These are phyloP conservation scores for Mangifera indica DNA, from an alignment of 345 rosid genomes.

Conservation along the genomic window DNA sequence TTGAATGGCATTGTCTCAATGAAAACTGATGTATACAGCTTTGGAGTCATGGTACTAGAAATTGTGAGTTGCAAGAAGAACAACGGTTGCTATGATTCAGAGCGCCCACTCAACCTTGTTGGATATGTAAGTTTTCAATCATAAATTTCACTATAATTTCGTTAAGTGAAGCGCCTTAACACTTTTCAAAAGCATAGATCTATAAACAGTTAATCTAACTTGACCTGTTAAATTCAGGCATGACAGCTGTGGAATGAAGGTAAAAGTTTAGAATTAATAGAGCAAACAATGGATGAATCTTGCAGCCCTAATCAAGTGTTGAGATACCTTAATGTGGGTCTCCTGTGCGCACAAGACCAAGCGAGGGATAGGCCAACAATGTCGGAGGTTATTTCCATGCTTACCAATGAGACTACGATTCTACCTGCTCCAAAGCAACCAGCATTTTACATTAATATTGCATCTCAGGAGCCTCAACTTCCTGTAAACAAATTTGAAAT, in stretches of 20 bases:
- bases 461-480: neutral
- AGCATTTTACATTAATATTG: slow-evolving; percentile 1
- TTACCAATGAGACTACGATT: neutral
- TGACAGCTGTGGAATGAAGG: slow-evolving; percentile 18
- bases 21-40: slow-evolving; percentile 14
- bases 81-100: slow-evolving; percentile 7
- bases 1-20: neutral
- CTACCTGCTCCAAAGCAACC: slow-evolving; percentile 11
- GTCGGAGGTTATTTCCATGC: slow-evolving; percentile 15
- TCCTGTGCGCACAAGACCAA: slow-evolving; percentile 11
- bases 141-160: too few species aligned
- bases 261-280: neutral
- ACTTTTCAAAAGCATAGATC: too few species aligned
- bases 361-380: slow-evolving; percentile 21
- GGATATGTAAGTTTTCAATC: slow-evolving; percentile 12
- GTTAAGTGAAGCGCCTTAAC: too few species aligned
- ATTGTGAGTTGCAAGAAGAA: slow-evolving; percentile 11
- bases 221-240: slow-evolving; percentile 16
- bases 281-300: neutral
- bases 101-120: slow-evolving; percentile 7
- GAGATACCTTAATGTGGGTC: slow-evolving; percentile 16
- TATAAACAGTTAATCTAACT: too few species aligned
- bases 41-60: slow-evolving; percentile 15
- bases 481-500: neutral
- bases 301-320: neutral